Percentiles rank a stretch among this genome's conserved stretches.
phyloP scores from a whole-genome alignment of 768 basidiomycete genomes.

The Auricularia auricula-judae region DNA sequence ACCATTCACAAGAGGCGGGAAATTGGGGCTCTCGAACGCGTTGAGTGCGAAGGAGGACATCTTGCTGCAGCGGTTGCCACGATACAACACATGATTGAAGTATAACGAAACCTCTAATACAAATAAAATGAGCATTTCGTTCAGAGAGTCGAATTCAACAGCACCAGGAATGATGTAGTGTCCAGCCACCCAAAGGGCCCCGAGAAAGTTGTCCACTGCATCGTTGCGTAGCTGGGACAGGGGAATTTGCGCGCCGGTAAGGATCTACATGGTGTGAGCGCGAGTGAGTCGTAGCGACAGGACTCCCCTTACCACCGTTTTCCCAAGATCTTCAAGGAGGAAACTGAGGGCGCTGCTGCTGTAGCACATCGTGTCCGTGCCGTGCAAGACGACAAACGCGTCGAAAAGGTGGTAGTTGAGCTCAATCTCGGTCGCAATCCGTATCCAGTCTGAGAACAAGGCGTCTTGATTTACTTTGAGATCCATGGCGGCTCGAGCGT shows the following conservation, averaged over 20 bases:
- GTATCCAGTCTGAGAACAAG: slow-evolving; percentile 61
- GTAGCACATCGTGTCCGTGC: slow-evolving; percentile 88
- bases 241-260: slow-evolving; percentile 92
- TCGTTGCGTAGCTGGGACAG: slow-evolving; percentile 87
- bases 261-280: slow-evolving; percentile 38
- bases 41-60: slow-evolving; percentile 71
- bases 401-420: slow-evolving; percentile 81
- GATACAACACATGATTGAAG: slow-evolving; percentile 81
- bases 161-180: slow-evolving; percentile 85
- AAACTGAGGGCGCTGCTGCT: slow-evolving; percentile 84
- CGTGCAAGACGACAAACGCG: slow-evolving; percentile 83
- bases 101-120: slow-evolving; percentile 61
- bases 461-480: neutral
- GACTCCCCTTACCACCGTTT: slow-evolving; percentile 56
- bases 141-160: neutral
- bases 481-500: slow-evolving; percentile 7
- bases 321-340: slow-evolving; percentile 84
- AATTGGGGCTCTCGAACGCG: slow-evolving; percentile 81
- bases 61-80: slow-evolving; percentile 80
- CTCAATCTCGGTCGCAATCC: slow-evolving; percentile 86
- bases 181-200: slow-evolving; percentile 80
- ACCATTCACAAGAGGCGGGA: slow-evolving; percentile 74
- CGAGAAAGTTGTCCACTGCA: slow-evolving; percentile 86
- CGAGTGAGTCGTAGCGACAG: neutral
- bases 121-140: neutral